These are phyloP conservation scores for Colletotrichum salicis DNA, from an alignment of 2,329 filamentous ascomycete species.

Conservation along the genomic window DNA sequence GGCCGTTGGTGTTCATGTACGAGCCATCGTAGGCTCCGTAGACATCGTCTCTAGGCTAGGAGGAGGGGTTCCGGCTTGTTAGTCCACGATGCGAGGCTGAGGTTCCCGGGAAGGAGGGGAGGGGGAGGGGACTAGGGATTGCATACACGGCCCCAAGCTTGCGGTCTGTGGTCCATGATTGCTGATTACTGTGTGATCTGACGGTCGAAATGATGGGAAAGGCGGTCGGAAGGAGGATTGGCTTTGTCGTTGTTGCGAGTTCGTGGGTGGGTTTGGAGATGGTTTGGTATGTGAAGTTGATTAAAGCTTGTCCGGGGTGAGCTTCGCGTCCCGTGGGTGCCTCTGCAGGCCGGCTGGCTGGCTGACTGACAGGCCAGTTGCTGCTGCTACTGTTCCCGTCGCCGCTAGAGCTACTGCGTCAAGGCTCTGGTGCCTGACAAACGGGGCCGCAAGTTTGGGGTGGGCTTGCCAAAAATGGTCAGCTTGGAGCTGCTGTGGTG, in stretches of 20 bases:
- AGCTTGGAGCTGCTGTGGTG: constrained; percentile 21
- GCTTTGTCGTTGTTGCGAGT: constrained; percentile 25
- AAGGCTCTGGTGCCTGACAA: constrained; percentile 30
- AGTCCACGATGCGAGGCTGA: constrained; percentile 32
- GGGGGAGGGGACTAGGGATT: constrained; percentile 33
- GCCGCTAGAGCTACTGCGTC: constrained; percentile 19
- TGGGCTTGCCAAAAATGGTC: constrained; percentile 26
- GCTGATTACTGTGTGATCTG: constrained; percentile 26
- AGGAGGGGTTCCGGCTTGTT: constrained; percentile 29
- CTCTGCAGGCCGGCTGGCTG: constrained; percentile 31
- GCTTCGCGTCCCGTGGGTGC: constrained; percentile 44
- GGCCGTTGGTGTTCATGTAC: constrained; percentile 77
- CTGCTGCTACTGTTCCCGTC: constrained; percentile 14
- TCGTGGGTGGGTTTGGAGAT: constrained; percentile 6
- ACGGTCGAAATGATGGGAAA: not conserved
- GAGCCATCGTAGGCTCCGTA: constrained; percentile 93
- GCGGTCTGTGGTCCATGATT: constrained; percentile 77
- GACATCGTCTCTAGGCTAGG: constrained; percentile 93
- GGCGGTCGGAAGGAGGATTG: constrained; percentile 10
- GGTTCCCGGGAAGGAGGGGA: constrained; percentile 19
- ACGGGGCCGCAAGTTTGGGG: constrained; percentile 23
- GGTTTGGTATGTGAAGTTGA: constrained; percentile 20
- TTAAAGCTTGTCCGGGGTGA: constrained; percentile 31
- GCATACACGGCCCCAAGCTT: constrained; percentile 78
- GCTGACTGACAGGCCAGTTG: constrained; percentile 1